Conservation (phyloP, 2,329 filamentous ascomycete species). For the Epicoccum nigrum region DNA sequence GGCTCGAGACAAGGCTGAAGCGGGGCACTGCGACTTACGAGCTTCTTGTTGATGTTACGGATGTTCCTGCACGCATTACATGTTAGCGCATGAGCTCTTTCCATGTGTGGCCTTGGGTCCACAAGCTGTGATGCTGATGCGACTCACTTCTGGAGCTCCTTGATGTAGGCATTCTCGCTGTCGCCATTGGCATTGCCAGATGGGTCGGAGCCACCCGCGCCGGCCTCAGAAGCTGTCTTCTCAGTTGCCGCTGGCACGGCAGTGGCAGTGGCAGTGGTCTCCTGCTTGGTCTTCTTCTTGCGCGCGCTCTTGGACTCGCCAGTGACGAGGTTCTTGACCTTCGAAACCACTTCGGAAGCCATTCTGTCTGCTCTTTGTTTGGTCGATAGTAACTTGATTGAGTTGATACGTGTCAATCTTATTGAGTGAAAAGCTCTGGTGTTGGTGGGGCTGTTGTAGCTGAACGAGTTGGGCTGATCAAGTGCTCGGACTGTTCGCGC, state of each 20-base stretch:
- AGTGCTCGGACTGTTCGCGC: slow-evolving; percentile 13
- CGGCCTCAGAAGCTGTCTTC: slow-evolving; percentile 39
- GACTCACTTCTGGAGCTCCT: slow-evolving; percentile 88
- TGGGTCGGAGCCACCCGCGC: slow-evolving; percentile 38
- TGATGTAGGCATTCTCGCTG: slow-evolving; percentile 80
- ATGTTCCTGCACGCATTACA: slow-evolving; percentile 67
- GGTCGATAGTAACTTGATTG: slow-evolving; percentile 10
- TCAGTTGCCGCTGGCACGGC: slow-evolving; percentile 53
- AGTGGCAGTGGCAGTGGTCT: slow-evolving; percentile 48
- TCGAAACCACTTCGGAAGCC: slow-evolving; percentile 65
- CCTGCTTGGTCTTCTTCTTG: slow-evolving; percentile 59
- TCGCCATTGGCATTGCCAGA: slow-evolving; percentile 61
- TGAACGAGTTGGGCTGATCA: slow-evolving; percentile 14
- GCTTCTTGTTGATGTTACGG: slow-evolving; percentile 92
- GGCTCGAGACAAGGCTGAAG: slow-evolving; percentile 5
- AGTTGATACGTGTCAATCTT: slow-evolving; percentile 24
- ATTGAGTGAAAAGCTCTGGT: not conserved
- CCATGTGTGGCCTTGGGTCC: slow-evolving; percentile 2
- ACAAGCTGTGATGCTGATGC: slow-evolving; percentile 6
- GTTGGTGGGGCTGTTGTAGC: slow-evolving; percentile 16
- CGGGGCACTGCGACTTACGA: slow-evolving; percentile 65
- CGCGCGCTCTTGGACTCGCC: slow-evolving; percentile 58
- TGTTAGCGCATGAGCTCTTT: slow-evolving; percentile 24
- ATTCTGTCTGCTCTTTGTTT: slow-evolving; percentile 29
- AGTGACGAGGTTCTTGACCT: slow-evolving; percentile 67